phyloP scores from a whole-genome alignment of 495 filamentous ascomycete species.

The Neurospora hispaniola region DNA sequence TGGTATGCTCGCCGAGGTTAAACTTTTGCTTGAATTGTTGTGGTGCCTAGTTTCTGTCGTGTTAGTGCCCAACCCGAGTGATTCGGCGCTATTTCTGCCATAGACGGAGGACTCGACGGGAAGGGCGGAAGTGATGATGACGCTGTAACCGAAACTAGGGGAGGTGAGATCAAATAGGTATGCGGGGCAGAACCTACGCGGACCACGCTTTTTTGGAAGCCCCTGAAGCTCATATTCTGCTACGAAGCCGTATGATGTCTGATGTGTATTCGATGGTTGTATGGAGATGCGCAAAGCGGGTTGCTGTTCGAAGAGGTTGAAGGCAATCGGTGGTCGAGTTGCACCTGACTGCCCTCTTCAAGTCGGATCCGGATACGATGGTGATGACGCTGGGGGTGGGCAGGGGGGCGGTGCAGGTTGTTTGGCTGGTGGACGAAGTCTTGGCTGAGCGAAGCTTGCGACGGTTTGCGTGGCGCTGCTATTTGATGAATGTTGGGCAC shows the following conservation, averaged over 20 bases:
- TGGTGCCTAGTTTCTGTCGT: conserved; percentile 51
- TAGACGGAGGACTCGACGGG: not conserved
- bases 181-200: conserved; percentile 45
- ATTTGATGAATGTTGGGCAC: not conserved
- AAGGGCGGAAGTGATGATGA: not conserved
- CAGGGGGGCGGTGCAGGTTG: not conserved
- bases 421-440: not conserved
- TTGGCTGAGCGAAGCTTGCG: not conserved
- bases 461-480: not conserved
- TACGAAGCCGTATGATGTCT: not conserved
- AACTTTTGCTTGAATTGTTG: conserved; percentile 86
- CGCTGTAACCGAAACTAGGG: not conserved
- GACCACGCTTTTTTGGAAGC: conserved; percentile 79
- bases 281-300: not conserved
- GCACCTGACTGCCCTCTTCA: not conserved
- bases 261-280: not conserved
- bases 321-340: not conserved
- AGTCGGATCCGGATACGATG: not conserved
- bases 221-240: conserved; percentile 83
- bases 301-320: not conserved
- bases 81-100: not conserved
- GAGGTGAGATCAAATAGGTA: not conserved
- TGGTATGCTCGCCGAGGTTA: conserved; percentile 87
- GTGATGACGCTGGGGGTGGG: not conserved
- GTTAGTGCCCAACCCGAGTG: not conserved